Evolutionary conservation across 2,329 filamentous ascomycete species (phyloP).

Genomic region (Gaeumannomyces tritici): DNA sequence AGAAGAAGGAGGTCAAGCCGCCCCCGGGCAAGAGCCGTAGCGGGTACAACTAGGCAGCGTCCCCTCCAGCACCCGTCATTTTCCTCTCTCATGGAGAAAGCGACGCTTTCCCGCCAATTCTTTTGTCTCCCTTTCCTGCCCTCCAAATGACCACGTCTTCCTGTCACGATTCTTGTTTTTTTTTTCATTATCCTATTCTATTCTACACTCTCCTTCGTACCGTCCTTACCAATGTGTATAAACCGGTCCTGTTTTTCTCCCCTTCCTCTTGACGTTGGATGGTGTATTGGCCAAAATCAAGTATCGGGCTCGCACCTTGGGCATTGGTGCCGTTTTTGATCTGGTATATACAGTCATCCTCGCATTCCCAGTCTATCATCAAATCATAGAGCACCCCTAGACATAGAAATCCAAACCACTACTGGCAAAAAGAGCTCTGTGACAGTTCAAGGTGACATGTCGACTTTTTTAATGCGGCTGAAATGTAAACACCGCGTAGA

Average conservation of each 20-base stretch:
- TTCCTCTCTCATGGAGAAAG: neutral
- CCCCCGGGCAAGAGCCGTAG: constrained; percentile 4
- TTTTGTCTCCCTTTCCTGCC: neutral
- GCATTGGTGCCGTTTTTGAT: neutral
- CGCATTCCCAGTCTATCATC: too few relatives aligned
- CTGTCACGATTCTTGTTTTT: neutral
- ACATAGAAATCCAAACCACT: neutral
- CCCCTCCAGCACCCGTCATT: neutral
- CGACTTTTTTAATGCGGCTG: neutral
- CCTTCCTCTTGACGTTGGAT: neutral
- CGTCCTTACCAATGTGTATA: neutral
- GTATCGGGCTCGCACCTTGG: too few relatives aligned
- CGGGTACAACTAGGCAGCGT: constrained; percentile 1
- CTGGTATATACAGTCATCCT: too few relatives aligned
- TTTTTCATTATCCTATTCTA: neutral
- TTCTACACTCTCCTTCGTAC: neutral
- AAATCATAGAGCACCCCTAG: neutral
- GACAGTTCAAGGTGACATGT: neutral
- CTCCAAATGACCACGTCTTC: neutral
- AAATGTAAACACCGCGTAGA: neutral
- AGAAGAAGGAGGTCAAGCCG: constrained; percentile 5
- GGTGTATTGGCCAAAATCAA: neutral
- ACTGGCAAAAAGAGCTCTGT: neutral
- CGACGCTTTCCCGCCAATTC: too few relatives aligned
- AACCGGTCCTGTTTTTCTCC: too few relatives aligned